phyloP scores from a whole-genome alignment of 768 basidiomycete genomes.

The Trametes cingulata region DNA sequence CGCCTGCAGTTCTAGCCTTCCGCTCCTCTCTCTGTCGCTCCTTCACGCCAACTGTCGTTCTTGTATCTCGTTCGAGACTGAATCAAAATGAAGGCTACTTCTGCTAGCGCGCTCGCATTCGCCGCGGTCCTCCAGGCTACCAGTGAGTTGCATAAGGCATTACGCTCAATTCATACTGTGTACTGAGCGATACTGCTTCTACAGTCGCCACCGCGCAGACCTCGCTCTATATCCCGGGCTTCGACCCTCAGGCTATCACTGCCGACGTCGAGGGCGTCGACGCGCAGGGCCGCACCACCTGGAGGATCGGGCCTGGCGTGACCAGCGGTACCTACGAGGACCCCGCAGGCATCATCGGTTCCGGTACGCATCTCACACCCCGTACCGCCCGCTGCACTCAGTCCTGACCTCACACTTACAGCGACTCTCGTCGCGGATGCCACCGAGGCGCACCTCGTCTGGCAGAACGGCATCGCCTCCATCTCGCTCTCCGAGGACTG shows the following conservation, averaged over 20 bases:
- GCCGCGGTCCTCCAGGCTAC: background rate
- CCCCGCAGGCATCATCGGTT: constrained; percentile 36
- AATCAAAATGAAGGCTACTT: constrained; percentile 1
- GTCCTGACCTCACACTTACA: constrained; percentile 14
- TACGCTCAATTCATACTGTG: background rate
- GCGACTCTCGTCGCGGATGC: constrained; percentile 49
- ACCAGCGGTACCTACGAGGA: constrained; percentile 36
- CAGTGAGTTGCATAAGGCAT: background rate
- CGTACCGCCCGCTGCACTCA: too few species aligned
- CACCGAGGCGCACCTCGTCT: constrained; percentile 40
- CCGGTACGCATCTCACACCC: constrained; percentile 32
- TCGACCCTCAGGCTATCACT: constrained; percentile 46
- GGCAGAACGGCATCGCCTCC: constrained; percentile 25
- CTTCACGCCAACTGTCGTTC: background rate
- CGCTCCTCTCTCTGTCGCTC: background rate
- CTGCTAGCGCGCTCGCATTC: constrained; percentile 3
- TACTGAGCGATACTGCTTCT: background rate
- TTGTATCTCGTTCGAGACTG: background rate
- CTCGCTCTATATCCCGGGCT: constrained; percentile 48
- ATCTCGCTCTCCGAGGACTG: constrained; percentile 30
- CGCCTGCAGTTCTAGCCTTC: background rate
- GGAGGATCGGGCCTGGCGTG: constrained; percentile 38
- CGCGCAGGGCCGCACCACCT: constrained; percentile 44
- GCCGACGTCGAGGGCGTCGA: constrained; percentile 46
- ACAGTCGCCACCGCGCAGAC: constrained; percentile 35